Evolutionary conservation across 306 rosid species (phyloP).

Genomic region (Corylus americana): DNA sequence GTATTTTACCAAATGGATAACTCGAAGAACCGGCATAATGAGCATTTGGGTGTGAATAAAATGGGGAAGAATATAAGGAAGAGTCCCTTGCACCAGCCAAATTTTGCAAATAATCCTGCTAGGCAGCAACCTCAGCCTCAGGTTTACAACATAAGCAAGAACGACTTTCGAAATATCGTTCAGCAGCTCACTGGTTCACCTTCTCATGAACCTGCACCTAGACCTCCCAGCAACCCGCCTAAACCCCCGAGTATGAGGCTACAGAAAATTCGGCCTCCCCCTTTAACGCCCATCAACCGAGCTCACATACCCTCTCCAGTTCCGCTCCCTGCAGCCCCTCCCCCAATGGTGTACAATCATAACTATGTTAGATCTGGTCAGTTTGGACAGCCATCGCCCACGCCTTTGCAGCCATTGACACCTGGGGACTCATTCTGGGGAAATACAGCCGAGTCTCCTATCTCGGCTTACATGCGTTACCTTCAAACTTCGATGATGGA

Average conservation of each 20-base stretch:
- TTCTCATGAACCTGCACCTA: slow-evolving; percentile 72
- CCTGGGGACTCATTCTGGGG: slow-evolving; percentile 59
- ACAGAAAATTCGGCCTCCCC: slow-evolving; percentile 94
- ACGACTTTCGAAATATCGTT: slow-evolving; percentile 86
- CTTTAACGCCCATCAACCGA: slow-evolving; percentile 67
- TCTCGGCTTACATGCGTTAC: slow-evolving; percentile 89
- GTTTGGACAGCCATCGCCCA: slow-evolving; percentile 59
- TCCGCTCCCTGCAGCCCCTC: slow-evolving; percentile 51
- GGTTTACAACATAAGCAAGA: slow-evolving; percentile 95
- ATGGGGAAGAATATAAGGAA: slow-evolving; percentile 88
- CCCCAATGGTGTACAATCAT: slow-evolving; percentile 53
- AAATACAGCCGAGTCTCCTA: slow-evolving; percentile 77
- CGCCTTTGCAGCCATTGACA: slow-evolving; percentile 40
- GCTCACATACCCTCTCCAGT: slow-evolving; percentile 51
- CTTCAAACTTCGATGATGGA: slow-evolving; percentile 75
- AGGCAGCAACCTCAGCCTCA: slow-evolving; percentile 96
- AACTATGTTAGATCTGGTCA: slow-evolving; percentile 58
- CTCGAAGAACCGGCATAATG: slow-evolving; percentile 63
- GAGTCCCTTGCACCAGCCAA: slow-evolving; percentile 88
- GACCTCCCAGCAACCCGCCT: slow-evolving; percentile 71
- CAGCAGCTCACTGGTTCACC: slow-evolving; percentile 98
- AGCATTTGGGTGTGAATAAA: slow-evolving; percentile 84
- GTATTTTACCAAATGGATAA: slow-evolving; percentile 58
- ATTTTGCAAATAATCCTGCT: slow-evolving; percentile 57
- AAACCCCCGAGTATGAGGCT: slow-evolving; percentile 83